Conservation (phyloP, 164 flowering plant species). For the Malania oleifera region DNA sequence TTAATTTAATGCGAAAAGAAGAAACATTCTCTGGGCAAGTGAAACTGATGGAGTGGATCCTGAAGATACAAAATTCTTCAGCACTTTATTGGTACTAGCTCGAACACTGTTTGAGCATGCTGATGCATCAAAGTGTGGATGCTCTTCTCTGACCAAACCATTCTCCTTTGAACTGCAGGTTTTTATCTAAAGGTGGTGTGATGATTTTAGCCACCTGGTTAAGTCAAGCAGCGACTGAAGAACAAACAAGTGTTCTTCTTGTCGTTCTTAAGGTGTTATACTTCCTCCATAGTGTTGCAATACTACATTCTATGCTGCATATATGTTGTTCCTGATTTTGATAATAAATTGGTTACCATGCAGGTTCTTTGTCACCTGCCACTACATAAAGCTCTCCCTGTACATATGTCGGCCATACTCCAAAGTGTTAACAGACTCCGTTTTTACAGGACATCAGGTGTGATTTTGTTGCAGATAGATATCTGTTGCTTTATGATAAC, state of each 20-base stretch:
- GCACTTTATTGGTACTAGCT: constrained; percentile 62
- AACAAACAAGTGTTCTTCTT: constrained; percentile 80
- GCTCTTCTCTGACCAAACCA: constrained; percentile 10
- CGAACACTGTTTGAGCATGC: neutral
- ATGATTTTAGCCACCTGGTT: constrained; percentile 92
- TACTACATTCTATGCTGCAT: neutral
- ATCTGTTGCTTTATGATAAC: neutral
- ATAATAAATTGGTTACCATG: constrained; percentile 9
- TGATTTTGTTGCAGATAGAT: constrained; percentile 16
- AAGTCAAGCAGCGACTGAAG: constrained; percentile 81
- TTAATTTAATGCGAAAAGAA: constrained; percentile 71
- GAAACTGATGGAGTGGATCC: constrained; percentile 88
- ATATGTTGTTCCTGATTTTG: constrained; percentile 9
- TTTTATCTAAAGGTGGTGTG: constrained; percentile 75
- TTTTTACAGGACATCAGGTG: constrained; percentile 85
- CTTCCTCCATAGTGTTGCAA: neutral
- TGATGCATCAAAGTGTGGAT: neutral
- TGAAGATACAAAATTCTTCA: constrained; percentile 61
- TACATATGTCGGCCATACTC: constrained; percentile 83
- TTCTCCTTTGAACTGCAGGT: constrained; percentile 45
- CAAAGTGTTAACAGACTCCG: constrained; percentile 82
- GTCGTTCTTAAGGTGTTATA: constrained; percentile 63
- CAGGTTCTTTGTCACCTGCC: constrained; percentile 95
- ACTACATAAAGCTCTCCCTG: constrained; percentile 72
- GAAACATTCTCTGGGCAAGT: constrained; percentile 87